Base-by-base conservation (phyloP, 2,329 filamentous ascomycete species). In the Allantophomopsis cytisporea region DNA sequence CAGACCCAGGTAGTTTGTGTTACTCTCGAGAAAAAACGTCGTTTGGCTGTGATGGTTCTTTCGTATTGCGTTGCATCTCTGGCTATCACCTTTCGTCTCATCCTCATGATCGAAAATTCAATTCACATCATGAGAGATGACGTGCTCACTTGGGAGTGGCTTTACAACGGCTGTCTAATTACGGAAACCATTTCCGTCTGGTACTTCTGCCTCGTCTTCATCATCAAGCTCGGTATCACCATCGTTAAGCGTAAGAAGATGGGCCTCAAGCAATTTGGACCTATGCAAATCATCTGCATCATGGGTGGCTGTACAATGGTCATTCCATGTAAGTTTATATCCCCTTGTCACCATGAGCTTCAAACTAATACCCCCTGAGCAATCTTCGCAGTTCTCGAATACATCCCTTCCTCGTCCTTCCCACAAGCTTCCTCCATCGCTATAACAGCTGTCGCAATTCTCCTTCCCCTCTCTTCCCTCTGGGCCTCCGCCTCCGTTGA, bases 221-320 rank as follows among this genome's bases (percentile, higher is more conserved):
- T 71, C 31, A 58, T 54, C 41, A 83, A 82, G 55, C 63, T 83
- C 4, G 69, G 67, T 6, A 61, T 66, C 45, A 73, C 74, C 6
- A 67, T 82, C 28, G 53, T 62, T 7, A 61, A 70, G 45, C 68
- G 78, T 16, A 66, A 62, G 40, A 62, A 60, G 47, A 59, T 81
- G 43, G 73, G 74, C 2, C 61, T 80, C 50, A 65, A 61, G 40
- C 67, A 73, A 40, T 80, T 78, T 50, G 73, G 74, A 8, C 71
- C 74, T 1, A 74, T 82, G 65, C 73, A 78, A 48, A 68, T 78
- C 41, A 71, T 82, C 44, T 78, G 78, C 53, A 68, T 80, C 49
- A 79, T 80, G 68, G 72, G 74, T 36, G 76, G 71, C 44, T 76
- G 80, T 57, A 80, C 76, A 2, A 65, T 83, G 64, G 51, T 76